Conservation (phyloP, 2,329 filamentous ascomycete genomes). For the Penicillium hesseltinei region DNA sequence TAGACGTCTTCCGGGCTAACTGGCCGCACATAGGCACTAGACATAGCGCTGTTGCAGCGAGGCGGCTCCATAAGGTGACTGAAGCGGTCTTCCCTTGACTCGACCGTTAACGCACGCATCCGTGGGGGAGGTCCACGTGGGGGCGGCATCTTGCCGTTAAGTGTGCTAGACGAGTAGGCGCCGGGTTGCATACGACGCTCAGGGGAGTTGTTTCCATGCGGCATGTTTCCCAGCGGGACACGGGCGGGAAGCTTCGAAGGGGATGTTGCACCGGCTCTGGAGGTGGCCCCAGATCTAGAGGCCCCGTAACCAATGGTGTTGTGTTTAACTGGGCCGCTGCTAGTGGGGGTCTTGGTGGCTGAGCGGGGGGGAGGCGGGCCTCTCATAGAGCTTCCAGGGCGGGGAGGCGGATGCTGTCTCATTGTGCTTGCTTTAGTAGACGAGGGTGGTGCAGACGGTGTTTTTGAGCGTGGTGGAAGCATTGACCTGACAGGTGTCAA, state of each 20-base stretch:
- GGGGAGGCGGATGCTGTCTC: conserved; percentile 31
- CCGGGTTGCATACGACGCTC: conserved; percentile 60
- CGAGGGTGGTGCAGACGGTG: conserved; percentile 39
- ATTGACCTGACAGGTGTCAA: conserved; percentile 69
- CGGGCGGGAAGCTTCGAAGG: conserved; percentile 51
- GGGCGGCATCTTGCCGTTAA: conserved; percentile 51
- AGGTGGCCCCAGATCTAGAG: conserved; percentile 32
- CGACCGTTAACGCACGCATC: conserved; percentile 77
- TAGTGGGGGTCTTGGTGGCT: conserved; percentile 49
- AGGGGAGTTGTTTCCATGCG: conserved; percentile 68
- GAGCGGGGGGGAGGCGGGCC: conserved; percentile 44
- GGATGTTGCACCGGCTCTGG: conserved; percentile 39
- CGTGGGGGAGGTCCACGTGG: conserved; percentile 72
- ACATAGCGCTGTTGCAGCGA: conserved; percentile 53
- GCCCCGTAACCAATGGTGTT: conserved; percentile 35
- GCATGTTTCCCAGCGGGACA: conserved; percentile 48
- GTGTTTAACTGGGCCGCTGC: conserved; percentile 39
- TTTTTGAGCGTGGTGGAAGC: conserved; percentile 54
- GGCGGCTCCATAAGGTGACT: conserved; percentile 41
- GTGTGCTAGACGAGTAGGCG: conserved; percentile 42
- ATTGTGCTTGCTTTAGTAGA: conserved; percentile 26
- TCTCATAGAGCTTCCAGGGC: conserved; percentile 37
- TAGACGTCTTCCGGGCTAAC: conserved; percentile 79
- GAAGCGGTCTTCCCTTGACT: conserved; percentile 45
- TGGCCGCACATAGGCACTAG: conserved; percentile 54